A percentile compares a stretch with the other conserved stretches of the same genome.
Conservation (phyloP, 2,329 filamentous ascomycete genomes). For the Beauveria rudraprayagi region DNA sequence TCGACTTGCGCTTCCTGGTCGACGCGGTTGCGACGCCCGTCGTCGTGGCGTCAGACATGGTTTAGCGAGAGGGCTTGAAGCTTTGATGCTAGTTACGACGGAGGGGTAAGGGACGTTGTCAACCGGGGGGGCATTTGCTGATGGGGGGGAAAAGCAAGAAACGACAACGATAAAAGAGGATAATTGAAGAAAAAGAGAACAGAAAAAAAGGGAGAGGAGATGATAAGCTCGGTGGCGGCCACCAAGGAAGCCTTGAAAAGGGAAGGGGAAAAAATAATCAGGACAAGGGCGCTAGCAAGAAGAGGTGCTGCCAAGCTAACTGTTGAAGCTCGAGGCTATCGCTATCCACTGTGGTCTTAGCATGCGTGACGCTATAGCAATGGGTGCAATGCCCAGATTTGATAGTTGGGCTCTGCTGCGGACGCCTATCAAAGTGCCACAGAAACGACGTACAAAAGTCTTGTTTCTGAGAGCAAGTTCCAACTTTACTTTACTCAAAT, state of each 20-base stretch:
- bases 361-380: not conserved
- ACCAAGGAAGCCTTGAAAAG: not conserved
- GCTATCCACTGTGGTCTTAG: slow-evolving; percentile 2
- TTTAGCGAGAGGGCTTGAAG: not conserved
- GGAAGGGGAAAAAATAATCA: not conserved
- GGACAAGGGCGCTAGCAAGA: not conserved
- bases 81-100: not conserved
- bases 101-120: no score
- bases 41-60: slow-evolving; percentile 28
- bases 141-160: not conserved
- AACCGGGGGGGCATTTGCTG: no score
- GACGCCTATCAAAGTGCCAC: no score
- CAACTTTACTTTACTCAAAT: no score
- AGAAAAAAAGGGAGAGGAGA: not conserved
- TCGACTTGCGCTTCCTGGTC: slow-evolving; percentile 10
- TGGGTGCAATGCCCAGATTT: not conserved
- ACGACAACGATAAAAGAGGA: not conserved
- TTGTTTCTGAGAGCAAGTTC: not conserved
- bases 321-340: slow-evolving; percentile 4
- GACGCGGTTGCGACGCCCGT: slow-evolving; percentile 25
- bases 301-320: not conserved
- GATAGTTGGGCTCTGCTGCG: not conserved
- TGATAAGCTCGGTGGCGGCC: not conserved
- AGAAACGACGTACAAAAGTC: no score
- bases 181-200: not conserved